Percentiles rank a stretch among this genome's conserved stretches.
phyloP scores from a whole-genome alignment of 2,329 filamentous ascomycete species.

The Sclerotinia glacialis region DNA sequence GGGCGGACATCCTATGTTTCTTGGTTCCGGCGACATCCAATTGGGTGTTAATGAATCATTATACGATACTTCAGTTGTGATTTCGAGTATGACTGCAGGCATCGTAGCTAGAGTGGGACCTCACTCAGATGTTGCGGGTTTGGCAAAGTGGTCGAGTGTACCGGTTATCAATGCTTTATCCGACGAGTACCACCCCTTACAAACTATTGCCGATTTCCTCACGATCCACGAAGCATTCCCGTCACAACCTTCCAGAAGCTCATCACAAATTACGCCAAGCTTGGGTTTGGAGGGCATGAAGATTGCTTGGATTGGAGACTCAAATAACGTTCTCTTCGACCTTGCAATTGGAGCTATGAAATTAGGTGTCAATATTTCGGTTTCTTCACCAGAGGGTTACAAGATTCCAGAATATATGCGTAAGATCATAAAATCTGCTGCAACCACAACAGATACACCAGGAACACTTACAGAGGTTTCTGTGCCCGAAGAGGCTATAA shows the following conservation, averaged over 20 bases:
- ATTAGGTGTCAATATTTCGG: constrained; percentile 79
- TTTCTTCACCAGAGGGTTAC: constrained; percentile 84
- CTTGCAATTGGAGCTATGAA: constrained; percentile 85
- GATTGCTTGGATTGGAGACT: constrained; percentile 93
- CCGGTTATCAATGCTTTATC: constrained; percentile 87
- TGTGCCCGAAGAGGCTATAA: constrained; percentile 78
- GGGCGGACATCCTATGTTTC: constrained; percentile 93
- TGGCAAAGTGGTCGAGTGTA: constrained; percentile 71
- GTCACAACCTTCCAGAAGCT: constrained; percentile 36
- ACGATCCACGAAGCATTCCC: constrained; percentile 81
- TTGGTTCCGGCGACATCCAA: constrained; percentile 94
- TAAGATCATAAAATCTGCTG: constrained; percentile 65
- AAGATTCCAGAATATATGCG: constrained; percentile 75
- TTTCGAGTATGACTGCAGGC: constrained; percentile 88
- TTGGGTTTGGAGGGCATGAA: constrained; percentile 80
- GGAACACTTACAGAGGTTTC: constrained; percentile 73
- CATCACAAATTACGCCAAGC: constrained; percentile 24
- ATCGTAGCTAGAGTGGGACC: constrained; percentile 77
- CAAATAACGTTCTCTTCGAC: constrained; percentile 96
- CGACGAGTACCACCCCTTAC: constrained; percentile 88
- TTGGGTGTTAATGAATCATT: constrained; percentile 93
- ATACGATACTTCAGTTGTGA: constrained; percentile 86
- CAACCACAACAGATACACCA: constrained; percentile 53
- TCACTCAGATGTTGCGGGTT: constrained; percentile 69
- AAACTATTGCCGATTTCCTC: constrained; percentile 90